phyloP scores from a whole-genome alignment of 1,284 basidiomycete species.

The Sanghuangporus weigelae region DNA sequence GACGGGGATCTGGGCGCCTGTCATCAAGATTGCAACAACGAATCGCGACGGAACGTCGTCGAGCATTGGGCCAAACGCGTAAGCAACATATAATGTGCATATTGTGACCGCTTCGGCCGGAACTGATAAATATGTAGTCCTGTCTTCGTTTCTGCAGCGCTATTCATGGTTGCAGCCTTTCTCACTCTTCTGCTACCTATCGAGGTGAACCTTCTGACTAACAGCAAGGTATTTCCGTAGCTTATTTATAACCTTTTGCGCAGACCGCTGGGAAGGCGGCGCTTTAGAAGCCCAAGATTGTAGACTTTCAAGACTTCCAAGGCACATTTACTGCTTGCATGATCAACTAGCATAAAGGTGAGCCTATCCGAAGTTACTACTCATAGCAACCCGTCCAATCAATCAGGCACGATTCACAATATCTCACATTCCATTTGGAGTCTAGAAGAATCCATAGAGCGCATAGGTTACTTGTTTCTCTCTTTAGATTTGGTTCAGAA shows the following conservation, averaged over 20 bases:
- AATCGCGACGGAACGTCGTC: slow-evolving; percentile 7
- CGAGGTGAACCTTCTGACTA: slow-evolving; percentile 36
- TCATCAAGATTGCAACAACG: slow-evolving; percentile 46
- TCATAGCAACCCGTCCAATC: too few species aligned
- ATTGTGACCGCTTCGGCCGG: neutral
- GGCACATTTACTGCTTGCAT: neutral
- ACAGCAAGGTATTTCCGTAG: neutral
- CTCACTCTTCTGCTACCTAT: slow-evolving; percentile 50
- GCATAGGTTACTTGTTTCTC: too few species aligned
- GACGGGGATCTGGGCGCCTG: slow-evolving; percentile 49
- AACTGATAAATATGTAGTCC: slow-evolving; percentile 31
- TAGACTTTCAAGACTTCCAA: neutral
- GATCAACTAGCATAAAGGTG: too few species aligned
- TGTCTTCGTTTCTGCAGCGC: slow-evolving; percentile 49
- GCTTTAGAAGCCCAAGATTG: neutral
- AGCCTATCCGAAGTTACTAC: too few species aligned
- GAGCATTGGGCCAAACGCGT: slow-evolving; percentile 26
- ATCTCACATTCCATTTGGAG: too few species aligned
- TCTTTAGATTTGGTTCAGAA: too few species aligned
- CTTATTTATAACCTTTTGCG: neutral
- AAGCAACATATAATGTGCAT: slow-evolving; percentile 17
- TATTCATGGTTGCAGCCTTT: slow-evolving; percentile 46
- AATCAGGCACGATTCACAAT: too few species aligned
- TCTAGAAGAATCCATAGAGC: too few species aligned
- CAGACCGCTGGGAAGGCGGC: slow-evolving; percentile 3